Evolutionary conservation across 1,284 basidiomycete genomes (phyloP), one percentile per base, ranked within the genome.

Genomic region (Tilletia caries): DNA sequence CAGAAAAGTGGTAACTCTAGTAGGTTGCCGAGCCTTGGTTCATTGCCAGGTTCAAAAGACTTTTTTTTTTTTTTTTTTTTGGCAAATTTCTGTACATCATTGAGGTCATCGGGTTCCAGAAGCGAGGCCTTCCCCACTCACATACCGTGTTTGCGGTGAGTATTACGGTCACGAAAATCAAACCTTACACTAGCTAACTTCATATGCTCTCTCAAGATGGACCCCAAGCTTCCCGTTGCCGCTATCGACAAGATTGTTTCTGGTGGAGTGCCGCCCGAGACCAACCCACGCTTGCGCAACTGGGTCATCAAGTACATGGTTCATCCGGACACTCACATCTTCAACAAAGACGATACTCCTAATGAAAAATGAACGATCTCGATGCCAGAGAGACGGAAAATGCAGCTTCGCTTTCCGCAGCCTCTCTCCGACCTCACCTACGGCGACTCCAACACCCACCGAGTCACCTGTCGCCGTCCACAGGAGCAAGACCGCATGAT

Each of bases 101-200:
- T 6, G 8, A 33, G 25, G 54, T 58, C 18, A 58, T 58, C 54
- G 54, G 27, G 54, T 58, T 58, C 29, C 54, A 58, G 29, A 58
- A 58, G 27, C 54, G 54, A 5, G 54, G 54, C 6, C 23, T 58
- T 5, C 54, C 54, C 4, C 54, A 58, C 20, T 6, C 54, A 3
- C 54, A 58, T 32, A 58, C 27, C 20, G 54, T 58, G 27, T 58
- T 29, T 20, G 23, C 25, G 4, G 48, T 50, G 25, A 20, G 48
- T 50, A 50, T 20, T 20, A 44, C 10, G 43, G 18, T 20, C 5
- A 20, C 6, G 48, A 8, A 6, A 27, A 20, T 41, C 37, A 41
- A 5, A 5, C 13, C 37, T 5, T 41, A 5, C 37, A 41, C 37
- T 41, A 41, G 10, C 10, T 44, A 20, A 20, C 10, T 41, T 41